phyloP scores from a whole-genome alignment of 2,329 filamentous ascomycete species.

The Parasarocladium wereldwijsianum region DNA sequence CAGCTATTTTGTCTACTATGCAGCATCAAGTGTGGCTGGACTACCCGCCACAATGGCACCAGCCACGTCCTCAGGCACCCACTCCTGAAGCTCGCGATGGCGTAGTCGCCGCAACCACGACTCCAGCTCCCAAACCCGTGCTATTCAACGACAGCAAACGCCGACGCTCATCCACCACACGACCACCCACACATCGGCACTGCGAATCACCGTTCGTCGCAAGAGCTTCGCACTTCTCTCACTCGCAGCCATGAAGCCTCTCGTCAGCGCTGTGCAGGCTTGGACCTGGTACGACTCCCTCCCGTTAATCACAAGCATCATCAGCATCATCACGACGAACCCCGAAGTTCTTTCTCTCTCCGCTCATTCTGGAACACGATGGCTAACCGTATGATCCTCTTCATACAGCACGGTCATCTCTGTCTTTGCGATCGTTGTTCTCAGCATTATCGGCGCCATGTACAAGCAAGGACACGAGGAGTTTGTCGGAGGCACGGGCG shows the following conservation, averaged over 20 bases:
- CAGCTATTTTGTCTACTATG: too few relatives aligned
- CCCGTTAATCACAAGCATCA: background rate
- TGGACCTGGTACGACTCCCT: conserved; percentile 68
- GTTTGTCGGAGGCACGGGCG: conserved; percentile 61
- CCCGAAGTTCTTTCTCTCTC: conserved; percentile 4
- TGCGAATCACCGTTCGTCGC: background rate
- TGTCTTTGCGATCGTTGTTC: conserved; percentile 48
- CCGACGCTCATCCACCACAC: background rate
- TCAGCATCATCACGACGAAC: conserved; percentile 10
- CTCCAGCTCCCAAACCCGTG: conserved; percentile 1
- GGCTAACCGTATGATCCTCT: too few relatives aligned
- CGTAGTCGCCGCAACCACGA: conserved; percentile 2
- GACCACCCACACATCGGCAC: too few relatives aligned
- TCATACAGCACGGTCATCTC: conserved; percentile 56
- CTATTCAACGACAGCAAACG: background rate
- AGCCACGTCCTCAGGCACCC: conserved; percentile 4
- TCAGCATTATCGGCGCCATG: conserved; percentile 51
- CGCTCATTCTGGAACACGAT: too few relatives aligned
- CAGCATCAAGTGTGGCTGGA: too few relatives aligned
- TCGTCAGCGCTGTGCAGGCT: conserved; percentile 82
- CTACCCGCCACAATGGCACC: too few relatives aligned
- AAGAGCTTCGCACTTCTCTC: background rate
- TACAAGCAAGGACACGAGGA: conserved; percentile 72
- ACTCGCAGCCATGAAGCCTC: conserved; percentile 71
- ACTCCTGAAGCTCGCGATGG: conserved; percentile 4